Evolutionary conservation across 768 basidiomycete species (phyloP).

Genomic region (Kwoniella sp.): DNA sequence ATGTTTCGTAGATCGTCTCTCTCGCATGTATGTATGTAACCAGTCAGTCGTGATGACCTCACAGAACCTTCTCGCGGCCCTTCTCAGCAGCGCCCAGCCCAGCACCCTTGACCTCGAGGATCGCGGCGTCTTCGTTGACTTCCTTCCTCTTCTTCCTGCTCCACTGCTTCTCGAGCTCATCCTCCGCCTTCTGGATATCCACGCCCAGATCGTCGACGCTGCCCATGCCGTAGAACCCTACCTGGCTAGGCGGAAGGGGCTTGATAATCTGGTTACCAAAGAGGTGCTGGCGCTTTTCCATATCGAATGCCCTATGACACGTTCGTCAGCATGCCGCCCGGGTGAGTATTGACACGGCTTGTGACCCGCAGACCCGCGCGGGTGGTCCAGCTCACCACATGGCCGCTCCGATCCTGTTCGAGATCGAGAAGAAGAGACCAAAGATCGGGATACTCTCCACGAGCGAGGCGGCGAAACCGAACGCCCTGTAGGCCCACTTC

Average conservation of each 20-base stretch:
- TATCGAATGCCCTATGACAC: slow-evolving; percentile 47
- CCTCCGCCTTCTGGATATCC: slow-evolving; percentile 37
- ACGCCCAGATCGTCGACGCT: slow-evolving; percentile 22
- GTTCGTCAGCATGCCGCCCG: neutral
- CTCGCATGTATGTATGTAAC: no score
- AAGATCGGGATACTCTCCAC: slow-evolving; percentile 76
- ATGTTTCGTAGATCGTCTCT: no score
- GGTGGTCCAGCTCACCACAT: slow-evolving; percentile 71
- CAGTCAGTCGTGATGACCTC: no score
- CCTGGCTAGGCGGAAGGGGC: slow-evolving; percentile 42
- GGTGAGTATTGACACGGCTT: no score
- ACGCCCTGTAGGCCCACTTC: slow-evolving; percentile 87
- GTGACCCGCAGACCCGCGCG: no score
- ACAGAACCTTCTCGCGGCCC: slow-evolving; percentile 22
- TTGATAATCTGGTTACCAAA: slow-evolving; percentile 50
- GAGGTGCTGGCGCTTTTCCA: slow-evolving; percentile 54
- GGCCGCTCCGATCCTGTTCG: slow-evolving; percentile 83
- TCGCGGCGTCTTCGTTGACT: neutral
- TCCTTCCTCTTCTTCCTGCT: slow-evolving; percentile 5
- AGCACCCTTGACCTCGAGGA: slow-evolving; percentile 17
- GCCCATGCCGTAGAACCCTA: slow-evolving; percentile 40
- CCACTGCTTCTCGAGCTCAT: slow-evolving; percentile 33
- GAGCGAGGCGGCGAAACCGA: slow-evolving; percentile 78
- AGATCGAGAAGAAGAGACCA: slow-evolving; percentile 75
- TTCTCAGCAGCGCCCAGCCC: slow-evolving; percentile 15